A percentile compares a stretch with the other conserved stretches of the same genome.
Evolutionary conservation across 225 moss, liverwort and hornwort species (phyloP).

Genomic region (Takakia lepidozioides): DNA sequence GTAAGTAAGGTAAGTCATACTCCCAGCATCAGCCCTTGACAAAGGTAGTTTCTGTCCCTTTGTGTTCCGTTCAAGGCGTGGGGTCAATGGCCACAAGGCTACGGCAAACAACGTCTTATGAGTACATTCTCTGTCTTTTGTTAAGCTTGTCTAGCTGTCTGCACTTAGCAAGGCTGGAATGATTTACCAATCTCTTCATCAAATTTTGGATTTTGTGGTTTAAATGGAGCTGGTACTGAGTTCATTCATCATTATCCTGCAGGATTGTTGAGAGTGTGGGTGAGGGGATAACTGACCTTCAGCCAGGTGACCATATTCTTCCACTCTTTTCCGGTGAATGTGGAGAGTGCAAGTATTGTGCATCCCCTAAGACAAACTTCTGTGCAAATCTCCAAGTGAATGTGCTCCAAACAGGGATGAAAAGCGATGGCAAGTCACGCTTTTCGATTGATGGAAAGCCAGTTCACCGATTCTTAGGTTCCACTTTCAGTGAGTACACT

Average conservation of each 20-base stretch:
- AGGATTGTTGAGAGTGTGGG: slow-evolving; percentile 98
- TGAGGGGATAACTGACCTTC: slow-evolving; percentile 57
- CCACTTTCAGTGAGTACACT: slow-evolving; percentile 90
- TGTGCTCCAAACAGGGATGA: slow-evolving; percentile 48
- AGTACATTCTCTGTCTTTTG: no score
- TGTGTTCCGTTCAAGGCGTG: no score
- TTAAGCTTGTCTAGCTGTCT: no score
- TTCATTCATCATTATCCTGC: slow-evolving; percentile 9
- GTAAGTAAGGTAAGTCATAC: no score
- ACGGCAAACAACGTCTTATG: no score
- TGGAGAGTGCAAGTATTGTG: slow-evolving; percentile 63
- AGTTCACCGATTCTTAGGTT: slow-evolving; percentile 56
- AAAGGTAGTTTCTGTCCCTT: no score
- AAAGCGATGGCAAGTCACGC: slow-evolving; percentile 62
- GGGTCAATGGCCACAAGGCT: no score
- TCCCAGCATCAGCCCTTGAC: no score
- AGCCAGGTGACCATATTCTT: slow-evolving; percentile 73
- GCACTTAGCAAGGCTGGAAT: no score
- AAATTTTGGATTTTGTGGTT: no score
- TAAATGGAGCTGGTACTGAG: no score
- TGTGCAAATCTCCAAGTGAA: slow-evolving; percentile 55
- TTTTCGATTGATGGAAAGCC: slow-evolving; percentile 72
- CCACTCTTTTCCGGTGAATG: slow-evolving; percentile 90
- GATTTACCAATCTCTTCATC: no score
- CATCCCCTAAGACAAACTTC: slow-evolving; percentile 66